phyloP scores from a whole-genome alignment of 78 protist species.

The Guillardia theta region DNA sequence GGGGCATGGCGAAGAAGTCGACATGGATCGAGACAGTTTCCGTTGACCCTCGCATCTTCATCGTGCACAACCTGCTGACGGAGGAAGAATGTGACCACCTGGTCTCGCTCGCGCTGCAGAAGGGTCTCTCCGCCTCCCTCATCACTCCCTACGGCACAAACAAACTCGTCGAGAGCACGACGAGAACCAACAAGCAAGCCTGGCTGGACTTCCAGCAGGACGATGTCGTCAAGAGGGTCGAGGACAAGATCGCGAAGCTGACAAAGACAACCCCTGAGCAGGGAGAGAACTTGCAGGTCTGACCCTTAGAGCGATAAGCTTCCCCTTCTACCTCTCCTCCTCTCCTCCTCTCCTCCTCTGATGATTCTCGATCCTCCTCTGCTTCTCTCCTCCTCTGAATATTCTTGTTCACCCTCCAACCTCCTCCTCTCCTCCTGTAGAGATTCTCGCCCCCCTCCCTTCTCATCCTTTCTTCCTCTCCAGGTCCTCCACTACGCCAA shows the following conservation, averaged over 20 bases:
- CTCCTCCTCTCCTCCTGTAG: too few species aligned
- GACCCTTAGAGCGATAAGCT: too few species aligned
- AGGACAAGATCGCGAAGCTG: not conserved
- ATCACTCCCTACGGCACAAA: not conserved
- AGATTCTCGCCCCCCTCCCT: too few species aligned
- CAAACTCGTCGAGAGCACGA: not conserved
- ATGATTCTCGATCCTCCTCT: too few species aligned
- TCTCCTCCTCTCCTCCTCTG: too few species aligned
- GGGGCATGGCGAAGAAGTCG: too few species aligned
- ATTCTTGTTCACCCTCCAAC: too few species aligned
- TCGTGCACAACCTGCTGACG: not conserved
- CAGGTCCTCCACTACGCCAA: too few species aligned
- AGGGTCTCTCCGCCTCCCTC: not conserved
- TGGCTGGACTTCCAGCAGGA: constrained; percentile 9
- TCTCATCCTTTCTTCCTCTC: too few species aligned
- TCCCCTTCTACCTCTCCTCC: too few species aligned
- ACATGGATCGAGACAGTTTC: not conserved
- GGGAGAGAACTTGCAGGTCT: constrained; percentile 12
- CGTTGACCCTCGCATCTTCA: not conserved
- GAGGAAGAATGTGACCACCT: not conserved
- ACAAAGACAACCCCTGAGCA: not conserved
- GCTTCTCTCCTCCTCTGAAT: too few species aligned
- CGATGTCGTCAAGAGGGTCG: not conserved
- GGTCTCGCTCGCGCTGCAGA: not conserved
- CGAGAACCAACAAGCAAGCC: constrained; percentile 15